Evolutionary conservation across 2,329 filamentous ascomycete species (phyloP).

Genomic region (Colletotrichum tropicale): DNA sequence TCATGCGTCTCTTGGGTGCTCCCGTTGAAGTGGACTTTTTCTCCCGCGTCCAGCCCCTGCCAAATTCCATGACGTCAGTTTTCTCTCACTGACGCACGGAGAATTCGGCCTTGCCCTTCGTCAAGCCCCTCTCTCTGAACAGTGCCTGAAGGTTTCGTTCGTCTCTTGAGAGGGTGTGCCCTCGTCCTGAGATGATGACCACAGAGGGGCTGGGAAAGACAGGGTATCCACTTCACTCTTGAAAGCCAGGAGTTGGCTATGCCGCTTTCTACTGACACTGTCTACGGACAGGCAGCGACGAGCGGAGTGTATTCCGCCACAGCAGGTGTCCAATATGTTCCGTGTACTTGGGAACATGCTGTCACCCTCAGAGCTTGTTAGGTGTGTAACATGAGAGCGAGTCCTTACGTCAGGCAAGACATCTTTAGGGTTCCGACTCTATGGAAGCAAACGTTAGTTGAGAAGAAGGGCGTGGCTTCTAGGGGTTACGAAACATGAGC

Average conservation of each 20-base stretch:
- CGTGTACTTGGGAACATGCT: not conserved
- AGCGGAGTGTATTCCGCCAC: constrained; percentile 2
- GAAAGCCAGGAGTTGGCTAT: not conserved
- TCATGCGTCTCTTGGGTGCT: not conserved
- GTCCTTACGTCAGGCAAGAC: not conserved
- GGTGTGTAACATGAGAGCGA: not conserved
- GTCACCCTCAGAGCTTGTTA: not conserved
- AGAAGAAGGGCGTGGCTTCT: not conserved
- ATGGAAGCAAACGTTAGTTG: not conserved
- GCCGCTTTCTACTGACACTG: not conserved
- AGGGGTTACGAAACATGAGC: not conserved
- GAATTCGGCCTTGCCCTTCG: not conserved
- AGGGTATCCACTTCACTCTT: not conserved
- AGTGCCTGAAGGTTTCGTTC: not conserved
- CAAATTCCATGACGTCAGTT: not conserved
- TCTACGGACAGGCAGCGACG: not conserved
- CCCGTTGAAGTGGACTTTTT: not conserved
- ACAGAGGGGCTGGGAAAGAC: not conserved
- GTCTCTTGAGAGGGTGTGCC: not conserved
- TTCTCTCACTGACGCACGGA: not conserved
- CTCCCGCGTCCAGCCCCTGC: not conserved
- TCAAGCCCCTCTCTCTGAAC: not conserved
- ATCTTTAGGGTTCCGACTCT: not conserved
- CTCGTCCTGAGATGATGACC: not conserved
- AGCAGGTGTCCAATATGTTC: not conserved